Percentiles rank a stretch among this genome's conserved stretches.
Conservation (phyloP, 2,329 filamentous ascomycete species). For the Sarocladium strictum region DNA sequence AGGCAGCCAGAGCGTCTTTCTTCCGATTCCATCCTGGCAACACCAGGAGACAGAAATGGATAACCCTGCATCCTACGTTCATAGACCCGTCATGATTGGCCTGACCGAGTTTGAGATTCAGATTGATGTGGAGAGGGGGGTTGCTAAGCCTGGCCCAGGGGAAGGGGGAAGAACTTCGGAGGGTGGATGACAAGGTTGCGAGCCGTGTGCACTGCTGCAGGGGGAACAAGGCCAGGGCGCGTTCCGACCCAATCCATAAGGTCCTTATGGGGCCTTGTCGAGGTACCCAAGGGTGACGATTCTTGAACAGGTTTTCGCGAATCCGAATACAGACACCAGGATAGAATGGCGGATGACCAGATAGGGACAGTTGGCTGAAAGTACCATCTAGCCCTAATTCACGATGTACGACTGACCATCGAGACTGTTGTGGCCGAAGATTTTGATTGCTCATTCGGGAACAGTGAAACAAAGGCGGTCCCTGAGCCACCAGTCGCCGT, state of each 20-base stretch:
- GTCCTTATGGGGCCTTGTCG: not conserved
- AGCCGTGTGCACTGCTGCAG: constrained; percentile 1
- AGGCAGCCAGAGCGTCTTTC: not conserved
- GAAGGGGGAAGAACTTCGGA: not conserved
- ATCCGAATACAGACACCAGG: not conserved
- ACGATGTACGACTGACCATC: too few species aligned
- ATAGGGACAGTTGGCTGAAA: not conserved
- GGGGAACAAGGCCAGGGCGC: not conserved
- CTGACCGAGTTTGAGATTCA: constrained; percentile 9
- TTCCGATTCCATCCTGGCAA: not conserved
- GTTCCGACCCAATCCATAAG: not conserved
- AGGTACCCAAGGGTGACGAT: not conserved
- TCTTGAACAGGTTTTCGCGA: not conserved
- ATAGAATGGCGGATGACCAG: not conserved
- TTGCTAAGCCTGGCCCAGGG: not conserved
- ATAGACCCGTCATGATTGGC: constrained; percentile 3
- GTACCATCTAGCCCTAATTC: too few species aligned
- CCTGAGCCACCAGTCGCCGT: not conserved
- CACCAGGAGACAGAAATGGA: not conserved
- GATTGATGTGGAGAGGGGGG: constrained; percentile 6
- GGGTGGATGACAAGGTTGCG: not conserved
- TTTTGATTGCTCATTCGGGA: not conserved
- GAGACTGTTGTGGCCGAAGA: not conserved
- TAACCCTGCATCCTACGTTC: constrained; percentile 4
- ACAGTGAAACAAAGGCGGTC: constrained; percentile 4